A percentile compares a stretch with the other conserved stretches of the same genome.
Evolutionary conservation across 805 yeast genomes (phyloP).

Genomic region (Zygosaccharomyces lentus): DNA sequence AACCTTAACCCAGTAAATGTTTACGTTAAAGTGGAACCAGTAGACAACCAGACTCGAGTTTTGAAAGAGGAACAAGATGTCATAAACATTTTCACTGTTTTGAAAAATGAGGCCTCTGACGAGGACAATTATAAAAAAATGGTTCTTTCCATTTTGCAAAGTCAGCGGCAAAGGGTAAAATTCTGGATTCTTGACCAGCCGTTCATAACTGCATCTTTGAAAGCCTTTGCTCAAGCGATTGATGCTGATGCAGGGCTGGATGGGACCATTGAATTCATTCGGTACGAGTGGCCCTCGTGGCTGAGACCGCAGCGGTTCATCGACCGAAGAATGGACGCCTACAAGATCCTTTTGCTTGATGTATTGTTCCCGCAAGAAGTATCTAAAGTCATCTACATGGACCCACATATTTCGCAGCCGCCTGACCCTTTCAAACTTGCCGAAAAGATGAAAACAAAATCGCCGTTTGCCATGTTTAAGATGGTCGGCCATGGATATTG

Average conservation of each 20-base stretch:
- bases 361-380: constrained; percentile 78
- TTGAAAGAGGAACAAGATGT: not conserved
- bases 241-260: constrained; percentile 7
- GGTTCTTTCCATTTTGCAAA: constrained; percentile 13
- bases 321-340: constrained; percentile 82
- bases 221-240: constrained; percentile 47
- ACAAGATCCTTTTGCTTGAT: constrained; percentile 81
- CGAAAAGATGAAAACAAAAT: constrained; percentile 2
- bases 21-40: constrained; percentile 18
- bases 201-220: constrained; percentile 40
- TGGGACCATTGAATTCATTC: constrained; percentile 50
- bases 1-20: constrained; percentile 20
- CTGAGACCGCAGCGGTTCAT: constrained; percentile 70
- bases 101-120: constrained; percentile 15
- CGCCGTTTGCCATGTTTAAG: constrained; percentile 71
- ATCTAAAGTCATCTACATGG: constrained; percentile 75
- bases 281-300: constrained; percentile 93
- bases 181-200: constrained; percentile 88
- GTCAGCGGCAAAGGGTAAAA: constrained; percentile 40
- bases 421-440: constrained; percentile 69
- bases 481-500: constrained; percentile 80
- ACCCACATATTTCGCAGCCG: constrained; percentile 57
- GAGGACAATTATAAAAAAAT: constrained; percentile 17
- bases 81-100: constrained; percentile 23
- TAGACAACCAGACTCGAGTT: not conserved